Evolutionary conservation across 1,284 basidiomycete genomes (phyloP).

Genomic region (Xerocomus amazonicus): DNA sequence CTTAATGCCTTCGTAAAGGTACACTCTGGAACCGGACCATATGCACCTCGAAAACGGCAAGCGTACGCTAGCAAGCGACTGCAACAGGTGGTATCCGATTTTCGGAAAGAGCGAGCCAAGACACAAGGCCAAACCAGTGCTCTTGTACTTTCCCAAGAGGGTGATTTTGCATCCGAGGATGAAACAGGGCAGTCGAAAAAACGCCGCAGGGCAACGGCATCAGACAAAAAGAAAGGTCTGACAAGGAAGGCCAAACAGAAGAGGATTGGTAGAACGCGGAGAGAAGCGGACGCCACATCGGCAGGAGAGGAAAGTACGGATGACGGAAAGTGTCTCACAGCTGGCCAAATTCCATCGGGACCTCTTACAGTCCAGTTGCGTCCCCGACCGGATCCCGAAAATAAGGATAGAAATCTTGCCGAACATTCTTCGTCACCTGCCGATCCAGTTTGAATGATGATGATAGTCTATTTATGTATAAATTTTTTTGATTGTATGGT

Average conservation of each 20-base stretch:
- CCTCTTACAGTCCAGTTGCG: conserved; percentile 33
- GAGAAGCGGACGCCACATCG: conserved; percentile 1
- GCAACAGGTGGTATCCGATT: conserved; percentile 86
- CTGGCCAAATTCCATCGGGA: conserved; percentile 16
- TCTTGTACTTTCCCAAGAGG: conserved; percentile 14
- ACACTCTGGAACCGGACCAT: conserved; percentile 58
- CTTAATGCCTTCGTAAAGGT: conserved; percentile 61
- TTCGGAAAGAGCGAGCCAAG: conserved; percentile 51
- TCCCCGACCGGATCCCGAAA: conserved; percentile 35
- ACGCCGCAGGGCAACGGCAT: conserved; percentile 16
- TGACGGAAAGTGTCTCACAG: conserved; percentile 15
- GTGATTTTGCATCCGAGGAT: conserved; percentile 18
- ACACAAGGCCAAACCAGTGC: conserved; percentile 10
- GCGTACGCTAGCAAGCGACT: conserved; percentile 84
- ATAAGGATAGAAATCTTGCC: conserved; percentile 16
- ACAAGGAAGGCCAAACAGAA: conserved; percentile 8
- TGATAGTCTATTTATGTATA: conserved; percentile 4
- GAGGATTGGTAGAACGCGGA: conserved; percentile 8
- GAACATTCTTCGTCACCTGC: conserved; percentile 9
- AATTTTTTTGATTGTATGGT: neutral
- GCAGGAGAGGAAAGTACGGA: conserved; percentile 25
- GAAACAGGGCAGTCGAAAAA: conserved; percentile 31
- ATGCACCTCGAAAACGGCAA: conserved; percentile 74
- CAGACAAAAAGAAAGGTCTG: conserved; percentile 17
- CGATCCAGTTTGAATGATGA: conserved; percentile 7